Percentiles rank a stretch among this genome's conserved stretches.
phyloP scores from a whole-genome alignment of 2,329 filamentous ascomycete genomes.

The Penicillium sp. region DNA sequence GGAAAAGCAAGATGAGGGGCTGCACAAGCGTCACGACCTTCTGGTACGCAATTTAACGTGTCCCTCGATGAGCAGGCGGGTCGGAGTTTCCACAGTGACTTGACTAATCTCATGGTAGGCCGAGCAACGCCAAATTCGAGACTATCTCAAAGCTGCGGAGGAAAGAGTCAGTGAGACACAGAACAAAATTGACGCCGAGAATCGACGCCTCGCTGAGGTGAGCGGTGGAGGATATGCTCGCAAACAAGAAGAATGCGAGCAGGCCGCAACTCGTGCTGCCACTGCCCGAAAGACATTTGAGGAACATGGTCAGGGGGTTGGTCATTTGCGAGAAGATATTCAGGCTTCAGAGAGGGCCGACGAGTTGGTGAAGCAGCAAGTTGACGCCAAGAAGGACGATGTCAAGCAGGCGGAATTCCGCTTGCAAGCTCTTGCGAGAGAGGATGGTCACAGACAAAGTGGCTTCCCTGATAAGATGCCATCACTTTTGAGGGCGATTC shows the following conservation, averaged over 20 bases:
- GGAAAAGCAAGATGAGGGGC: constrained; percentile 53
- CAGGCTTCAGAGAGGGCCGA: constrained; percentile 35
- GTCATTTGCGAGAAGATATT: constrained; percentile 37
- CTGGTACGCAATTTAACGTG: constrained; percentile 38
- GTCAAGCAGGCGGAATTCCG: constrained; percentile 52
- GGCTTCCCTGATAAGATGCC: constrained; percentile 65
- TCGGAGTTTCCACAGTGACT: constrained; percentile 4
- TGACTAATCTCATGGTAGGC: constrained; percentile 45
- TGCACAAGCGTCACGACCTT: constrained; percentile 53
- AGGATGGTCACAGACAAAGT: constrained; percentile 58
- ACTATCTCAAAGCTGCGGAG: constrained; percentile 55
- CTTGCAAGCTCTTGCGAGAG: constrained; percentile 54
- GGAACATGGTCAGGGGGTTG: constrained; percentile 39
- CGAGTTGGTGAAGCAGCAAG: constrained; percentile 21
- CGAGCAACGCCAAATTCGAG: constrained; percentile 65
- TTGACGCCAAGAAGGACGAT: constrained; percentile 53
- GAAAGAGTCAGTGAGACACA: constrained; percentile 42
- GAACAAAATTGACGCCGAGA: constrained; percentile 49
- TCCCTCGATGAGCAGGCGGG: too few species aligned
- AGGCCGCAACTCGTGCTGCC: constrained; percentile 53
- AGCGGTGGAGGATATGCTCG: constrained; percentile 67
- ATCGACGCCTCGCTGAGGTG: constrained; percentile 59
- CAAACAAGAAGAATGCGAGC: constrained; percentile 59
- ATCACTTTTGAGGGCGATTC: constrained; percentile 65
- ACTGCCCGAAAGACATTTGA: constrained; percentile 46